Evolutionary conservation across 2,329 filamentous ascomycete species (phyloP).

Genomic region (Cladophialophora yegresii): DNA sequence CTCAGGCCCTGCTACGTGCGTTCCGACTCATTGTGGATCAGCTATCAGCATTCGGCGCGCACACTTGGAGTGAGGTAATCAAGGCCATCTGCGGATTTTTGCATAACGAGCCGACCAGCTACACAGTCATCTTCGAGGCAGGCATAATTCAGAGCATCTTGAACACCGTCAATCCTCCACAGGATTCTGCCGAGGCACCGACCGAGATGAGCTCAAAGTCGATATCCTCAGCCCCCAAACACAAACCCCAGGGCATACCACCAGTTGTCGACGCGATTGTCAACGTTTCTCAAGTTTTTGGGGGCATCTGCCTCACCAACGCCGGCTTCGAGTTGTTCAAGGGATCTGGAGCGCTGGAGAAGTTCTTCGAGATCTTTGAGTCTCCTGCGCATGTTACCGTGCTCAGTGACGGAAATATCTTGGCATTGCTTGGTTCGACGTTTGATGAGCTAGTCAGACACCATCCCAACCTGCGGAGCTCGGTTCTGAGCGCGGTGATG

Average conservation of each 20-base stretch:
- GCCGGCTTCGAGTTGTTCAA: slow-evolving; percentile 85
- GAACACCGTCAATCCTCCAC: slow-evolving; percentile 61
- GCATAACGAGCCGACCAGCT: slow-evolving; percentile 97
- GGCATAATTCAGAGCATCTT: slow-evolving; percentile 85
- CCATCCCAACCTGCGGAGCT: slow-evolving; percentile 77
- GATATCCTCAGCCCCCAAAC: slow-evolving; percentile 40
- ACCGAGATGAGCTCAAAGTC: slow-evolving; percentile 42
- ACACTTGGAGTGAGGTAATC: slow-evolving; percentile 93
- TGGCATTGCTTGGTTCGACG: slow-evolving; percentile 72
- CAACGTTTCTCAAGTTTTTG: slow-evolving; percentile 82
- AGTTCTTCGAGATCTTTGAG: slow-evolving; percentile 95
- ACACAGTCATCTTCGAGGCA: slow-evolving; percentile 91
- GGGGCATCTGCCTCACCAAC: slow-evolving; percentile 89
- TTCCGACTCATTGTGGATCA: slow-evolving; percentile 81
- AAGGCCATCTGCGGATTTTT: slow-evolving; percentile 94
- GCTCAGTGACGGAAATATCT: slow-evolving; percentile 74
- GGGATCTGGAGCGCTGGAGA: slow-evolving; percentile 76
- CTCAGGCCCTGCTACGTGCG: slow-evolving; percentile 76
- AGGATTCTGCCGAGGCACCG: slow-evolving; percentile 43
- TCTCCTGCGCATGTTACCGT: slow-evolving; percentile 84
- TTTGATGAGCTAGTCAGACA: slow-evolving; percentile 96
- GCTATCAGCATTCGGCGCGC: slow-evolving; percentile 77
- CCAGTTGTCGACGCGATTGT: slow-evolving; percentile 86
- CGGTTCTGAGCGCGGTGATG: slow-evolving; percentile 81
- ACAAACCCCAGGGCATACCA: slow-evolving; percentile 70